Evolutionary conservation across 1,284 basidiomycete genomes (phyloP).

Genomic region (Chondrostereum purpureum): DNA sequence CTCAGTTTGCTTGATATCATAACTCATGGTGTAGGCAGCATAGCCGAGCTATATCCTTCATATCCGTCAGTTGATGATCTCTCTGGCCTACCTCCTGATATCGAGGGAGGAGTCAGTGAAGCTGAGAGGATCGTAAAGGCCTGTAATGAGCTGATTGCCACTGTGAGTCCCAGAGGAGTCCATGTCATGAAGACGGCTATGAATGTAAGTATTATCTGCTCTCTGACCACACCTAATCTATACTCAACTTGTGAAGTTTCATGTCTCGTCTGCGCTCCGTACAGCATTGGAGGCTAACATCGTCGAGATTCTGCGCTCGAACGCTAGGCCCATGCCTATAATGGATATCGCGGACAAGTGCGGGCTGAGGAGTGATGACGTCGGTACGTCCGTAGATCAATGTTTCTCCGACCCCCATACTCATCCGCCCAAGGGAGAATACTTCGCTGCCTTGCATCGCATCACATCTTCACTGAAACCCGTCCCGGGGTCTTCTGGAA

Average conservation of each 20-base stretch:
- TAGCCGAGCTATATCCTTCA: background rate
- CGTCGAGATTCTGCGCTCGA: constrained; percentile 7
- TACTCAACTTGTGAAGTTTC: background rate
- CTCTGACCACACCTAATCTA: too few species aligned
- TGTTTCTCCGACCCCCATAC: background rate
- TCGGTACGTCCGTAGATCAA: constrained; percentile 5
- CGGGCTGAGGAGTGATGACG: constrained; percentile 5
- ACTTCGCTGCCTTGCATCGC: constrained; percentile 5
- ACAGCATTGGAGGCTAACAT: background rate
- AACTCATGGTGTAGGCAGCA: background rate
- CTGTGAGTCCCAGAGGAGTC: background rate
- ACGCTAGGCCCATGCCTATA: constrained; percentile 8
- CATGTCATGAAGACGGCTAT: background rate
- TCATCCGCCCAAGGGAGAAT: background rate
- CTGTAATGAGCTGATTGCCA: constrained; percentile 6
- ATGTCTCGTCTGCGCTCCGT: background rate
- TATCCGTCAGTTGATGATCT: background rate
- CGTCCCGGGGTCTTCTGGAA: constrained; percentile 21
- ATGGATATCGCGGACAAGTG: constrained; percentile 3
- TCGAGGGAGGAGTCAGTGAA: background rate
- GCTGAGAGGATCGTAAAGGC: constrained; percentile 10
- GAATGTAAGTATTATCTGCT: background rate
- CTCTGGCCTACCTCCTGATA: background rate
- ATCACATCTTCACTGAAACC: constrained; percentile 23
- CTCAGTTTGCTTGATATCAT: constrained; percentile 2